Evolutionary conservation across 108 stramenopile genomes (phyloP), one percentile per base, ranked within the genome.

Genomic region (Phaeodactylum tricornutum): DNA sequence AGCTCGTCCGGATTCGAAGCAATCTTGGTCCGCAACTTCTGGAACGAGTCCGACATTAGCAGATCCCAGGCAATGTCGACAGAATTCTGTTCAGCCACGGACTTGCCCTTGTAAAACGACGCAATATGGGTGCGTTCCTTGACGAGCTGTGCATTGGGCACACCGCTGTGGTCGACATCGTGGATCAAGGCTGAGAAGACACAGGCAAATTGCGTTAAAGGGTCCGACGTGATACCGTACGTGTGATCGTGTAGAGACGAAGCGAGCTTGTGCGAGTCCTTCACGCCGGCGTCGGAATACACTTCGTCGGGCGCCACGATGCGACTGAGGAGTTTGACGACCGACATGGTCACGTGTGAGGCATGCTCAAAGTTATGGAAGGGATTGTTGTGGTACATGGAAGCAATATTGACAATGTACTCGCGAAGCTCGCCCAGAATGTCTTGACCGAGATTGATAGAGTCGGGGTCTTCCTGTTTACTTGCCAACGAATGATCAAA

Each of bases 151-250:
- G 61, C 40, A 38, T 74, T 74, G 23, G 72, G 64, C 8, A 74
- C 72, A 30, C 72, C 72, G 15, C 33, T 33, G 27, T 74, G 72
- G 40, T 74, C 72, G 16, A 65, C 64, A 41, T 74, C 72, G 45
- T 74, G 72, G 22, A 74, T 61, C 2, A 74, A 60, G 5, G 72
- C 67, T 5, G 72, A 50, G 34, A 74, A 69, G 8, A 69, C 60
- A 36, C 59, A 48, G 2, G 67, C 72, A 49, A 74, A 67, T 31
- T 69, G 72, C 21, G 72, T 65, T 57, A 74, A 42, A 19, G 72
- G 72, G 27, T 69, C 68, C 14, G 61, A 64, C 23, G 53, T 65
- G 20, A 74, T 74, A 4, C 72, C 72, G 31, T 55, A 74, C 1
- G 72, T 69, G 29, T 62, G 61, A 19, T 65, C 64, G 24, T 65